Conservation (phyloP, 2,329 filamentous ascomycete species). For the Cadophora malorum region DNA sequence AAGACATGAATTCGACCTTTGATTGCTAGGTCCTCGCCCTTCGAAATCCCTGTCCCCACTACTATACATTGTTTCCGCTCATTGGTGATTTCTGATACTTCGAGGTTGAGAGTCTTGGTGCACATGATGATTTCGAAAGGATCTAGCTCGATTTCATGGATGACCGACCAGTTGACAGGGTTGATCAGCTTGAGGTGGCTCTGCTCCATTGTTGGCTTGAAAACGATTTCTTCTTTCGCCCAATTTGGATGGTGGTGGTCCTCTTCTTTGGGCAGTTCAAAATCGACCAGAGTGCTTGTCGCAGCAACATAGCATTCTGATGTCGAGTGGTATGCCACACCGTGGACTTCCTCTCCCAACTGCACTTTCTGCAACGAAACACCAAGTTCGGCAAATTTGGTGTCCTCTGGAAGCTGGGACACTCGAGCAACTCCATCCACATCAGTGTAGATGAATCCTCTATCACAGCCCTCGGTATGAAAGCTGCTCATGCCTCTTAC, state of each 20-base stretch:
- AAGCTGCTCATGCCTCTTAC: slow-evolving; percentile 78
- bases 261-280: slow-evolving; percentile 86
- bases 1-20: slow-evolving; percentile 88
- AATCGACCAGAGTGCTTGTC: slow-evolving; percentile 71
- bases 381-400: slow-evolving; percentile 75
- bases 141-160: slow-evolving; percentile 78
- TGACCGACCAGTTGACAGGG: slow-evolving; percentile 76
- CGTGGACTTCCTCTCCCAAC: slow-evolving; percentile 72
- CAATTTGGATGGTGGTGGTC: slow-evolving; percentile 76
- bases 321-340: slow-evolving; percentile 77
- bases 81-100: slow-evolving; percentile 89
- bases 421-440: slow-evolving; percentile 74
- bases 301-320: slow-evolving; percentile 79
- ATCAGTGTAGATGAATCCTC: slow-evolving; percentile 85
- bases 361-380: slow-evolving; percentile 76
- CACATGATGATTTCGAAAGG: slow-evolving; percentile 79
- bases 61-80: slow-evolving; percentile 82
- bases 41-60: slow-evolving; percentile 84
- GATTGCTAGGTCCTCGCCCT: slow-evolving; percentile 88
- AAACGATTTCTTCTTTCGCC: slow-evolving; percentile 68
- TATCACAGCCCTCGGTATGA: slow-evolving; percentile 77
- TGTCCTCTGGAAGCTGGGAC: slow-evolving; percentile 71
- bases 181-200: slow-evolving; percentile 81
- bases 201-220: slow-evolving; percentile 72
- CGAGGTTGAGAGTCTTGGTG: slow-evolving; percentile 82